Percentiles rank a stretch among this genome's conserved stretches.
Conservation (phyloP, 495 filamentous ascomycete genomes). For the Talaromyces liani region DNA sequence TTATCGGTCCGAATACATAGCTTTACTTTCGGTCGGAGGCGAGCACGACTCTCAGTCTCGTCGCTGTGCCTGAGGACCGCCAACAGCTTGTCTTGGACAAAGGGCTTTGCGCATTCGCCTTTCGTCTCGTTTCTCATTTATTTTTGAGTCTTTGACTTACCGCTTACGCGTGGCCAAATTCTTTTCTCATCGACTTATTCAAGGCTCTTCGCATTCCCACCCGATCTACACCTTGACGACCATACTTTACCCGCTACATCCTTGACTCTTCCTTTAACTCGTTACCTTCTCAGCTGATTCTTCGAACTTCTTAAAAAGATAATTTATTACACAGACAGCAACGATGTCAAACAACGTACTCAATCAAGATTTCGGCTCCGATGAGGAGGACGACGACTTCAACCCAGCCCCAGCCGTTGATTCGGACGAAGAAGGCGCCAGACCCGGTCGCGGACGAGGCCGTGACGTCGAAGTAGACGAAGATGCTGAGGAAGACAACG, state of each 20-base stretch:
- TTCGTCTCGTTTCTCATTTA: not conserved
- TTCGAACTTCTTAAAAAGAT: not conserved
- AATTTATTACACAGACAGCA: not conserved
- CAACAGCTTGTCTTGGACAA: not conserved
- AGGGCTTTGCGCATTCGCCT: not conserved
- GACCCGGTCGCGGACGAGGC: slow-evolving; percentile 28
- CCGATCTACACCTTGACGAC: not conserved
- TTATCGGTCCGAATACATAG: not conserved
- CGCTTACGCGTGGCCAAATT: no score
- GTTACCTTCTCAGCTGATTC: not conserved
- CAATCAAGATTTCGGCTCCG: slow-evolving; percentile 56
- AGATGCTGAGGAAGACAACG: slow-evolving; percentile 40
- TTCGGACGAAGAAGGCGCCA: slow-evolving; percentile 58
- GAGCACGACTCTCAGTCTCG: not conserved
- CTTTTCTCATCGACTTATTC: not conserved
- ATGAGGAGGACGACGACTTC: slow-evolving; percentile 78
- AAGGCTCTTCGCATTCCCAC: not conserved
- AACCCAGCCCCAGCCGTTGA: slow-evolving; percentile 62
- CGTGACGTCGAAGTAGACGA: slow-evolving; percentile 30
- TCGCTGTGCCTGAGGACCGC: not conserved
- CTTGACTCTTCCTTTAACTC: not conserved
- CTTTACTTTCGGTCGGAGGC: not conserved
- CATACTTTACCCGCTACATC: not conserved
- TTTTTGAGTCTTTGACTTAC: no score
- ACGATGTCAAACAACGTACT: slow-evolving; percentile 46